phyloP scores from a whole-genome alignment of 768 basidiomycete species.

The Tricholoma terreum region DNA sequence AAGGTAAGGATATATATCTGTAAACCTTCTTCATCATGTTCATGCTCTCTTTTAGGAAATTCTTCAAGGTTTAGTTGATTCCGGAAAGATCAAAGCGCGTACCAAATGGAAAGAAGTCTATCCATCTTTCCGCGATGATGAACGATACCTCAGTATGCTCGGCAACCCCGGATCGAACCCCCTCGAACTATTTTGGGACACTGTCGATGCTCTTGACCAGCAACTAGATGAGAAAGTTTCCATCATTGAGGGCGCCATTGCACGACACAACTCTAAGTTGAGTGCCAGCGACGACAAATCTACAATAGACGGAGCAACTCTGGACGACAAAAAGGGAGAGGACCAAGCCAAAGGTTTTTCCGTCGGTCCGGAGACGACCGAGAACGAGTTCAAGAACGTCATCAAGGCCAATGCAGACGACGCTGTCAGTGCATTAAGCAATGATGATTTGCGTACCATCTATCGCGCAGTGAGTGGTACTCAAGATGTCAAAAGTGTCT shows the following conservation, averaged over 20 bases:
- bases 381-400: slow-evolving; percentile 58
- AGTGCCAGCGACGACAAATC: slow-evolving; percentile 27
- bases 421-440: slow-evolving; percentile 42
- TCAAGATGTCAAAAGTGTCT: neutral
- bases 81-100: slow-evolving; percentile 70
- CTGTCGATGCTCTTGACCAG: slow-evolving; percentile 84
- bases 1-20: slow-evolving; percentile 45
- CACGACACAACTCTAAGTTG: slow-evolving; percentile 38
- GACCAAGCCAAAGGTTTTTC: slow-evolving; percentile 33
- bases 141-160: slow-evolving; percentile 83
- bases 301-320: slow-evolving; percentile 16
- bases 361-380: slow-evolving; percentile 55
- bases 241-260: slow-evolving; percentile 61
- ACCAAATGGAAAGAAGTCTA: slow-evolving; percentile 93
- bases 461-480: slow-evolving; percentile 56
- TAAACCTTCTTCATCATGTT: neutral
- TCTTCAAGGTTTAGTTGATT: slow-evolving; percentile 62
- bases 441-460: slow-evolving; percentile 54
- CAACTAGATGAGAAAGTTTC: slow-evolving; percentile 76
- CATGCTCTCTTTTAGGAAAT: slow-evolving; percentile 47
- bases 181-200: slow-evolving; percentile 95
- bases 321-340: slow-evolving; percentile 15
- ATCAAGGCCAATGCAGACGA: slow-evolving; percentile 57
- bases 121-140: slow-evolving; percentile 69
- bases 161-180: slow-evolving; percentile 95